Percentiles rank a stretch among this genome's conserved stretches.
Evolutionary conservation across 2,329 filamentous ascomycete species (phyloP).

Genomic region (Claviceps fusiformis): DNA sequence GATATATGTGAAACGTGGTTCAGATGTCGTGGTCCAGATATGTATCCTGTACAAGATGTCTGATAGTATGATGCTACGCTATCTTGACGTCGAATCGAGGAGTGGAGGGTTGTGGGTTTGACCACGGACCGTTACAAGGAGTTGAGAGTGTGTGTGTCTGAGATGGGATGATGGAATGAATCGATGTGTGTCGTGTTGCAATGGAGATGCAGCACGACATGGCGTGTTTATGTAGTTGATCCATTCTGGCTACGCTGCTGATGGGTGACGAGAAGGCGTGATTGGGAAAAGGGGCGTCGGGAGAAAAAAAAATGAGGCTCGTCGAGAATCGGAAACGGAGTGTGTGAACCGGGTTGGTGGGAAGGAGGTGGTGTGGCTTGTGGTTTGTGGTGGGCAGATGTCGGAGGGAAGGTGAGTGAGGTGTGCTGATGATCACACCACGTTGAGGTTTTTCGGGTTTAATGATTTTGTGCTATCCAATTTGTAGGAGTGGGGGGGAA

Average conservation of each 20-base stretch:
- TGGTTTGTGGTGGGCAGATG: constrained; percentile 4
- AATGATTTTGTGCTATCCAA: too few species aligned
- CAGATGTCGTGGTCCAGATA: background rate
- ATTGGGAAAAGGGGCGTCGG: too few species aligned
- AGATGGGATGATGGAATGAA: background rate
- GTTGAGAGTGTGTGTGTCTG: background rate
- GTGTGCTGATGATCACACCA: constrained; percentile 2
- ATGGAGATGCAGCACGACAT: background rate
- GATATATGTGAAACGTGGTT: background rate
- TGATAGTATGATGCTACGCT: too few species aligned
- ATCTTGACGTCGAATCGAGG: background rate
- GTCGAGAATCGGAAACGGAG: background rate
- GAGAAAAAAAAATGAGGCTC: background rate
- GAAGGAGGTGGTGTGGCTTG: background rate
- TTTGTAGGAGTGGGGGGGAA: too few species aligned
- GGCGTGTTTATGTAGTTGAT: background rate
- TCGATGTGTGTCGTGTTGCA: background rate
- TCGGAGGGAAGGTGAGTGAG: background rate
- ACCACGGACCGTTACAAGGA: background rate
- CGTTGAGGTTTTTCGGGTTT: background rate
- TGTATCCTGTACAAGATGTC: too few species aligned
- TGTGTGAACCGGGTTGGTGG: background rate
- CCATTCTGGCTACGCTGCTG: background rate
- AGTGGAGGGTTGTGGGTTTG: background rate
- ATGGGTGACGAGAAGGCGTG: background rate